Evolutionary conservation across 2,329 filamentous ascomycete genomes (phyloP), one percentile per base, ranked within the genome.

Genomic region (Keithomyces neogunnii): DNA sequence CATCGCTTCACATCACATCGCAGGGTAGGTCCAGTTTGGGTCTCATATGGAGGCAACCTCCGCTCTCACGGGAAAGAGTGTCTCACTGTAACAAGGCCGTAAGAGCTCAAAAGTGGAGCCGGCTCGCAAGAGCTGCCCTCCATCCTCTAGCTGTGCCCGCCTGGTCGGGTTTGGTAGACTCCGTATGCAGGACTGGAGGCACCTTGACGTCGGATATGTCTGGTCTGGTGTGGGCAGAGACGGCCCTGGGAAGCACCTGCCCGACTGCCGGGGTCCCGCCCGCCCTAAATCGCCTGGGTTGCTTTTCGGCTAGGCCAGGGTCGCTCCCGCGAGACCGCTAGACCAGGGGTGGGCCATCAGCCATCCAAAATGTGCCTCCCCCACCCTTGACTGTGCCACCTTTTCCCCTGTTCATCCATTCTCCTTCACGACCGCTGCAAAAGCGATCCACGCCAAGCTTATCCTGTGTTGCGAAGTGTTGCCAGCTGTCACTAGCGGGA

Each of bases 301-400:
- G 44, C 44, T 46, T 6, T 9, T 47, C 49, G 49, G 49, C 45
- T 45, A 30, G 32, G 50, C 50, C 43, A 51, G 45, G 45, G 44
- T 26, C 42, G 30, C 30, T 48, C 50, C 50, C 50, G 50, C 50
- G 45, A 48, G 46, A 36, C 28, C 50, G 40, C 45, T 51, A 51
- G 50, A 36, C 50, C 33, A 45, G 45, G 45, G 45, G 30, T 10
- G 28, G 26, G 26, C 6, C 26, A 26, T 28, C 40, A 30, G n/a
- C 40, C n/a, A 5, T 42, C 39, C 4, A 6, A 6, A 35, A 6
- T 35, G 6, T 35, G 33, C 13, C 38, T 6, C 13, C n/a, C n/a
- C n/a, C 38, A 26, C n/a, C 38, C 38, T 19, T 35, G 10, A 6
- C 33, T 35, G 10, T 35, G 33, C 10, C 10, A 10, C 33, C 10